Evolutionary conservation across 345 rosid genomes (phyloP).

Genomic region (Murraya koenigii): DNA sequence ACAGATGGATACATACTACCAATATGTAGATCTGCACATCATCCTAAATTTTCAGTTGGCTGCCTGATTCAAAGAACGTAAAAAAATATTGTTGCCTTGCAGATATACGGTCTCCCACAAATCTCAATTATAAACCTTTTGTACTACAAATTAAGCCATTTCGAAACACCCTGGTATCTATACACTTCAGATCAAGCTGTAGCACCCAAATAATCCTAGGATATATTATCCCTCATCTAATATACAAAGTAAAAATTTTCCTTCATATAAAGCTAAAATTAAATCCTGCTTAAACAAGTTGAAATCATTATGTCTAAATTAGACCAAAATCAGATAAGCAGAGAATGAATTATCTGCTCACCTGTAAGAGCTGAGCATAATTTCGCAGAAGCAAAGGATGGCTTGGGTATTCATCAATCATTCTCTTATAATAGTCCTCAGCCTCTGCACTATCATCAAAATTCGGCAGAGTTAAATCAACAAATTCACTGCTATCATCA

Average conservation of each 20-base stretch:
- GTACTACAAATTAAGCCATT: not conserved
- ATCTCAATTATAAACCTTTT: not conserved
- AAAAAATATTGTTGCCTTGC: not conserved
- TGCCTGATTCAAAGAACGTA: too few relatives aligned
- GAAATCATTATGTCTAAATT: not conserved
- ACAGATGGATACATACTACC: not conserved
- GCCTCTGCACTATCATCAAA: conserved; percentile 39
- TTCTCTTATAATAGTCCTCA: conserved; percentile 50
- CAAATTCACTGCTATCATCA: conserved; percentile 22
- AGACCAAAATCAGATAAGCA: not conserved
- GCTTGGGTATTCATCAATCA: conserved; percentile 66
- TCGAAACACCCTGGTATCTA: not conserved
- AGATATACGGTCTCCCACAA: not conserved
- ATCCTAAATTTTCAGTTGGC: not conserved
- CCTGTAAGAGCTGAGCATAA: conserved; percentile 81
- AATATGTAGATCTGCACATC: not conserved
- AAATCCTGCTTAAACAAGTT: not conserved
- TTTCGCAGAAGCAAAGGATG: conserved; percentile 68
- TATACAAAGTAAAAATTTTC: not conserved
- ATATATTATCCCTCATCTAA: not conserved
- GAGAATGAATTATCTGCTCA: conserved; percentile 5
- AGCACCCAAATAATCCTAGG: not conserved
- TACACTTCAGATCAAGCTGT: not conserved
- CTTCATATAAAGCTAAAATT: not conserved
- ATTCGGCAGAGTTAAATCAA: conserved; percentile 32